Evolutionary conservation across 2,329 filamentous ascomycete genomes (phyloP), one percentile per base, ranked within the genome.

Genomic region (Neonectria sp.): DNA sequence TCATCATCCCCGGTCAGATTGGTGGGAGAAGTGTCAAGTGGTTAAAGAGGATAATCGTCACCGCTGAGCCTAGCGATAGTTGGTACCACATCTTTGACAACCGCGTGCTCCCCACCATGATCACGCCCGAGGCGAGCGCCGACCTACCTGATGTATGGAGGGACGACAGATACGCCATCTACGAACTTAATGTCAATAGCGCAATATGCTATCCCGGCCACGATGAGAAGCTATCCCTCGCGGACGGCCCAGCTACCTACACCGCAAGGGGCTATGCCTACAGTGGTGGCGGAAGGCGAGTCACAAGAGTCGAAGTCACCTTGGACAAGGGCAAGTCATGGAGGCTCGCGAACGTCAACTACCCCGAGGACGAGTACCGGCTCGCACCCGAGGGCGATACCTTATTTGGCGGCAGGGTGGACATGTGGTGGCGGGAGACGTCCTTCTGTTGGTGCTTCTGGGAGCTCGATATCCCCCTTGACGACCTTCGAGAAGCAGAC

Each of bases 21-120:
- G 95, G 95, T 37, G 95, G 95, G 1, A 88, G 95, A 69, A 97
- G 94, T 78, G 95, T 98, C 35, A 98, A 98, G 80, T 98, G 95
- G 95, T 79, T 98, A 65, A 95, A 92, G 82, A 91, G 86, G 71
- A 87, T 98, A 67, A 92, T 95, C 49, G 80, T 98, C 57, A 95
- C 94, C 0, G 88, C 91, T 11, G 84, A 86, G 27, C 94, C 95
- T 0, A 97, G 94, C 77, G 92, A 95, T 69, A 97, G 97, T 77
- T 97, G 94, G 94, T 97, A 97, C 75, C 95, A 98, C 79, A 94
- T 97, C 69, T 95, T 96, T 80, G 95, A 98, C 79, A 98, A 98
- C 78, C 86, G 94, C 65, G 94, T 98, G 2, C 82, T 98, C 45
- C 95, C 95, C 71, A 97, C 94, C 0, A 95, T 91, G 87, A 86